Evolutionary conservation across 2,329 filamentous ascomycete genomes (phyloP), one percentile per base, ranked within the genome.

Genomic region (Rutstroemia sydowiana): DNA sequence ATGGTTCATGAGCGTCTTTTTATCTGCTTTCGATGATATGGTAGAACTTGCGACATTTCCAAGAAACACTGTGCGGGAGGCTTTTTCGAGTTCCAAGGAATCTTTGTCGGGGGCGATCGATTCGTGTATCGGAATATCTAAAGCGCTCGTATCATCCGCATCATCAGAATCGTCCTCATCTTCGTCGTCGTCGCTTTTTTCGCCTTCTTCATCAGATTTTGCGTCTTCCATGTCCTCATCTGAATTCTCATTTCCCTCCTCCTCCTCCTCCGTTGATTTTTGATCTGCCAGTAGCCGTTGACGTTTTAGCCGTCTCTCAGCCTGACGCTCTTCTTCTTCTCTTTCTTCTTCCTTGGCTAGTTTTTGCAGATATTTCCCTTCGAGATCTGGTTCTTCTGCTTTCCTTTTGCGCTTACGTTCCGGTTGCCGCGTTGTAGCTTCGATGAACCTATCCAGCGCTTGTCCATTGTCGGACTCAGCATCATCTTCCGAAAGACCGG

Each of bases 51-150:
- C 90, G 42, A 98, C 88, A 64, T 98, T 98, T 63, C 87, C 87
- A 11, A 98, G 74, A 71, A 97, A 98, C 39, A 97, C 82, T 6
- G 93, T 98, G 52, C 93, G 86, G 53, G 81, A 80, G 8, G 92
- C 87, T 72, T 95, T 95, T 53, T 95, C 88, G 2, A 95, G 63
- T 58, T 95, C 87, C 20, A 73, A 71, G 43, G 61, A 72, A 68
- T 75, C 82, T 70, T 72, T 77, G 66, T 71, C 69, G 49, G 71
- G 74, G 58, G 66, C 68, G 36, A 79, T 72, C 51, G 76, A 81
- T 64, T 84, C 82, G 61, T 85, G 82, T 14, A 63, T 13, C 23
- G 65, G 66, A 21, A 64, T 53, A 37, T 78, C 69, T 18, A 63
- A 56, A 3, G 75, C 73, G n/a, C 18, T 37, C 8, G 69, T 71